These are phyloP conservation scores for Debaryomyces castellii DNA, from an alignment of 805 yeast genomes.

Conservation along the genomic window DNA sequence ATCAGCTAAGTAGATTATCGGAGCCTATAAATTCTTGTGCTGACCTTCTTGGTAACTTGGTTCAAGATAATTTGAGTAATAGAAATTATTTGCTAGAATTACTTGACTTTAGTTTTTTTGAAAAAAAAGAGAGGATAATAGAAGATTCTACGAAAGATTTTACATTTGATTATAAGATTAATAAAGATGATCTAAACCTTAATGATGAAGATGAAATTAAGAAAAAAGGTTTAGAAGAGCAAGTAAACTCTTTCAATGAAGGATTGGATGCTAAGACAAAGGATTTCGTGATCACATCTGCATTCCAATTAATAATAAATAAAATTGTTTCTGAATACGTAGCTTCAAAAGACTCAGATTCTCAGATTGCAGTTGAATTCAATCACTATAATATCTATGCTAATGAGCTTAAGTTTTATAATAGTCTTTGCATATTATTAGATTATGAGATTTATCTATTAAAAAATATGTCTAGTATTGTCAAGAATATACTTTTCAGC, in stretches of 20 bases:
- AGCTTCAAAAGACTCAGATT: not conserved
- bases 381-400: constrained; percentile 1
- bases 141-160: not conserved
- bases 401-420: constrained; percentile 9
- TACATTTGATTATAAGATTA: constrained; percentile 2
- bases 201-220: not conserved
- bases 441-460: constrained; percentile 26
- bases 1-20: constrained; percentile 1
- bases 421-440: constrained; percentile 20
- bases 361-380: not conserved
- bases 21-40: constrained; percentile 1
- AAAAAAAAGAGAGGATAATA: not conserved
- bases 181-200: not conserved
- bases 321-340: not conserved
- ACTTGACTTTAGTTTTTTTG: constrained; percentile 1
- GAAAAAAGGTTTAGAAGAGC: constrained; percentile 9
- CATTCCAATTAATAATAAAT: constrained; percentile 17
- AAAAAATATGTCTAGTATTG: constrained; percentile 9
- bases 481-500: constrained; percentile 25
- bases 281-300: constrained; percentile 19
- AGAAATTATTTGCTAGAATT: not conserved
- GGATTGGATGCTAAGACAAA: constrained; percentile 18
- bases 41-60: not conserved
- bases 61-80: not conserved
- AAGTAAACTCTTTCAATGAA: constrained; percentile 20